Percentiles rank a stretch among this genome's conserved stretches.
Evolutionary conservation across 2,329 filamentous ascomycete species (phyloP).

Genomic region (Cladosporium sp.): DNA sequence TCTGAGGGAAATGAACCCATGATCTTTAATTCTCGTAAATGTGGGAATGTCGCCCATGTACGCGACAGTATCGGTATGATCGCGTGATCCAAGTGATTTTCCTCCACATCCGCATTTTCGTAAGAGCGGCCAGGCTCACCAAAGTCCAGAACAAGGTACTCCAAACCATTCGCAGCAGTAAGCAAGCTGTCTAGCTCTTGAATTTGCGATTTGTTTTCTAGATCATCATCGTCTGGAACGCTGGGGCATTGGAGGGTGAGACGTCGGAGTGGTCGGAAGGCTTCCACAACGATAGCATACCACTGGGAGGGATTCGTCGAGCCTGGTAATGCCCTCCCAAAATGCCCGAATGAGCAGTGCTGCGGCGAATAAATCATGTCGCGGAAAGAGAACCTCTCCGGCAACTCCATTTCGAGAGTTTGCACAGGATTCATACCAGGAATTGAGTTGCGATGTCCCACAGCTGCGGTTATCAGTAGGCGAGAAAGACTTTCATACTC

Average conservation of each 20-base stretch:
- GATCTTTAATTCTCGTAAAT: background rate
- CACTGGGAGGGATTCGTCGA: background rate
- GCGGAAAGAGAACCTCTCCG: background rate
- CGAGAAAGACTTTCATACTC: background rate
- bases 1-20: background rate
- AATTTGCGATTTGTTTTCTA: background rate
- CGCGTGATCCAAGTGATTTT: background rate
- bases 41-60: background rate
- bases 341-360: too few species aligned
- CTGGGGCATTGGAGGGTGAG: background rate
- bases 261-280: background rate
- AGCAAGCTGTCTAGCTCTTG: background rate
- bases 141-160: background rate
- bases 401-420: background rate
- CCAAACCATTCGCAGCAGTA: background rate
- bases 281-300: background rate
- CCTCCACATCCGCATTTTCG: background rate
- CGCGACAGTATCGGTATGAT: background rate
- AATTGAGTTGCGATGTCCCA: background rate
- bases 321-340: too few species aligned
- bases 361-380: background rate
- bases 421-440: background rate
- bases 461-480: background rate
- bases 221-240: background rate
- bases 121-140: background rate